These are phyloP conservation scores for Dactylonectria estremocensis DNA, from an alignment of 2,329 filamentous ascomycete genomes.

Conservation along the genomic window DNA sequence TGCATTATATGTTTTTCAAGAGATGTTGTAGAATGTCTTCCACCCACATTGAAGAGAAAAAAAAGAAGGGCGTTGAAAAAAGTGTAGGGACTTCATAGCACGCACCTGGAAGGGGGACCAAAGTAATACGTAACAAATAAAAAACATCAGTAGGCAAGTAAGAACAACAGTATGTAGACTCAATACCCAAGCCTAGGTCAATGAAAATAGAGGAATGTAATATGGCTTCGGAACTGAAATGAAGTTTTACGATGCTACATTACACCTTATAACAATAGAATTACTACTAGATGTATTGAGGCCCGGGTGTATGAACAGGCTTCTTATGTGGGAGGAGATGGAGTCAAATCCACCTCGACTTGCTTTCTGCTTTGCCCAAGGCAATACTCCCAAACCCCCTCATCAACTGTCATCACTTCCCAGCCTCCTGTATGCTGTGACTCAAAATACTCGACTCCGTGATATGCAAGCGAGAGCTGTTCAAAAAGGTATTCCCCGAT, in stretches of 20 bases:
- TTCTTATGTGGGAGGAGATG: background rate
- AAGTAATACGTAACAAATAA: no score
- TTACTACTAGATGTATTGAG: background rate
- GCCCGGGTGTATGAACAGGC: background rate
- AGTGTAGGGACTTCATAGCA: no score
- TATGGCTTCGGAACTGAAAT: no score
- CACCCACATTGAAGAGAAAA: no score
- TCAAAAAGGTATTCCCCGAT: constrained; percentile 15
- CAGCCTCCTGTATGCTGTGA: constrained; percentile 10
- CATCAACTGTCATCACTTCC: constrained; percentile 9
- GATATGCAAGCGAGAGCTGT: constrained; percentile 23
- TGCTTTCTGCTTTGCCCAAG: constrained; percentile 6
- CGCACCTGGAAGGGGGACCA: no score
- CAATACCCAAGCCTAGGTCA: no score
- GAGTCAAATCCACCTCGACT: background rate
- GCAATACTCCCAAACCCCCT: constrained; percentile 11
- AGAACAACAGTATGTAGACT: no score
- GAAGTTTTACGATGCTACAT: no score
- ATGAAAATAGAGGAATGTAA: no score
- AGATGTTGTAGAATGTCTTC: background rate
- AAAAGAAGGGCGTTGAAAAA: no score
- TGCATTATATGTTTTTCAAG: background rate
- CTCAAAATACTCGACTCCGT: constrained; percentile 25
- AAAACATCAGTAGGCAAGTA: no score
- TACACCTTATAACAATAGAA: no score